Evolutionary conservation across 352 stramenopile species (phyloP), one percentile per base, ranked within the genome.

Genomic region (Blastocystis hominis): DNA sequence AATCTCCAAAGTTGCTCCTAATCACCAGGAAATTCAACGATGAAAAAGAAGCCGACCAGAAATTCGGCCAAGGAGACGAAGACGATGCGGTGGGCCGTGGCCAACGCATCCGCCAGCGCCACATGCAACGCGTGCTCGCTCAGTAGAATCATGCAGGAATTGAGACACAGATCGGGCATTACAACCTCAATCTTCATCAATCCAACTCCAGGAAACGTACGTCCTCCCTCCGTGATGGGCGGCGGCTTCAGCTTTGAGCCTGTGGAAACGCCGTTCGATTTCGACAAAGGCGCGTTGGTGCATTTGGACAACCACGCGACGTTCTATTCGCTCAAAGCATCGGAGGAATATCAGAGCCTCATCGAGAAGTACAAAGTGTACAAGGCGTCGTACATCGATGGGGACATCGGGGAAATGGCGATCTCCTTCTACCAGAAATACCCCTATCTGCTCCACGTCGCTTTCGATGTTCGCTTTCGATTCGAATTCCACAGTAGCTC

Each of bases 181-280:
- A 64, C 38, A 1, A n/a, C 70, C 0, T 80, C 70, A 17, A 13
- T 80, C 0, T 80, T 80, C 20, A 46, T 80, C 10, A 64, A n/a
- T 15, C 70, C 70, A 34, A 50, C 46, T 9, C 40, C 70, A 0
- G 15, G 10, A 34, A 64, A 64, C 54, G 70, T 62, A 10, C 46
- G 70, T 64, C 46, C 70, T 80, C 70, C 70, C 17, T 80, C 70
- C 5, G 40, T 80, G 4, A 13, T 64, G 24, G 70, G 70, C 50
- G 70, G 70, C 42, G 70, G 70, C 6, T 80, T 46, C 42, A 64
- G 70, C 50, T 64, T 80, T 9, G 70, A 80, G 6, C 34, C 50
- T n/a, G 70, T 80, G 50, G 70, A 80, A 20, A 64, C 70, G 30
- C 70, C 70, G 3, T 80, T 80, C 30, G 40, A 80, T 63, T 80